Conservation (phyloP, 2,329 filamentous ascomycete species). For the Parasarocladium wereldwijsianum region DNA sequence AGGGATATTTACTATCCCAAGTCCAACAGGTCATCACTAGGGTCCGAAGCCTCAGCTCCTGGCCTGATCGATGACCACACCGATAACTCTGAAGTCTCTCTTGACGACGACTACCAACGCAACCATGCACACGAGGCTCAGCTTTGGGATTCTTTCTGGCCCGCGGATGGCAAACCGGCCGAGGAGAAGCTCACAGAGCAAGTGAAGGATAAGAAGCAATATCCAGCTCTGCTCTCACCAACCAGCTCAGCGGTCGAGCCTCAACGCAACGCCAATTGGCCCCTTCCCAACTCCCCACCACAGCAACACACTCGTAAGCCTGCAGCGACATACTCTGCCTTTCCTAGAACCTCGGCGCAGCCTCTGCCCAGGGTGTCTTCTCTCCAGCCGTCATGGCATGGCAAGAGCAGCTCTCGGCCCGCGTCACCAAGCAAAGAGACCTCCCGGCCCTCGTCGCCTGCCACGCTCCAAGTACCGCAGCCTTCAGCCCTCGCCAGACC, state of each 20-base stretch:
- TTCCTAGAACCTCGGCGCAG: conserved; percentile 21
- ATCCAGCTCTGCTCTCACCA: conserved; percentile 16
- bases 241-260: conserved; percentile 9
- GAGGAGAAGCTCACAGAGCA: conserved; percentile 4
- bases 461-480: background rate
- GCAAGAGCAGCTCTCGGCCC: background rate
- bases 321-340: conserved; percentile 23
- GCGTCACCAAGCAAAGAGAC: background rate
- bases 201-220: conserved; percentile 13
- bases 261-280: conserved; percentile 13
- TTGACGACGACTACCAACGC: conserved; percentile 36
- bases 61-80: conserved; percentile 34
- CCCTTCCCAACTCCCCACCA: conserved; percentile 11
- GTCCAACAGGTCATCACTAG: conserved; percentile 25
- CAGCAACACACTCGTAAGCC: conserved; percentile 9
- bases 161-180: conserved; percentile 3
- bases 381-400: conserved; percentile 16
- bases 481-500: no score
- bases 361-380: conserved; percentile 13
- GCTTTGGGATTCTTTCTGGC: conserved; percentile 39
- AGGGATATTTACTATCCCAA: no score
- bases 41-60: conserved; percentile 30
- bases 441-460: background rate
- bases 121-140: conserved; percentile 25
- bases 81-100: conserved; percentile 34